phyloP scores from a whole-genome alignment of 2,329 filamentous ascomycete genomes.

The Pseudogymnoascus sp. region DNA sequence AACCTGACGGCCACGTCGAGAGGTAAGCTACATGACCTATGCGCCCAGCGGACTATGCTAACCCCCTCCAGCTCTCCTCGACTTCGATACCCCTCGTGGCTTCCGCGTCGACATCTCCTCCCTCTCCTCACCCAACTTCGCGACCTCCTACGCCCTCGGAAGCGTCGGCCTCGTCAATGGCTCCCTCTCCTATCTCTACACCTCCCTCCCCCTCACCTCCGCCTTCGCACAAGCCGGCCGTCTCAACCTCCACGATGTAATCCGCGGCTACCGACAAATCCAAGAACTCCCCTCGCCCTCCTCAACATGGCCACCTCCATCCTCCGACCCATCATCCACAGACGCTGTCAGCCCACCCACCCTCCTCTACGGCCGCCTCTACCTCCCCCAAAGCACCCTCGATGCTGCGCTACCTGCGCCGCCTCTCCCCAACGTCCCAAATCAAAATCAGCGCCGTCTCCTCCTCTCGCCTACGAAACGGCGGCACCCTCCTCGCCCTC shows the following conservation, averaged over 20 bases:
- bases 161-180: slow-evolving; percentile 89
- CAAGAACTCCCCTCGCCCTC: slow-evolving; percentile 54
- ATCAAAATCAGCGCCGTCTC: slow-evolving; percentile 76
- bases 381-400: slow-evolving; percentile 76
- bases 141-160: slow-evolving; percentile 86
- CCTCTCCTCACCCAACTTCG: slow-evolving; percentile 86
- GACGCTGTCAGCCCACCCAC: slow-evolving; percentile 45
- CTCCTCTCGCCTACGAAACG: slow-evolving; percentile 62
- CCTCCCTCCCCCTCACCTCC: slow-evolving; percentile 68
- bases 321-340: not conserved
- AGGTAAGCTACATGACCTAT: slow-evolving; percentile 43
- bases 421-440: slow-evolving; percentile 71
- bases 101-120: slow-evolving; percentile 83
- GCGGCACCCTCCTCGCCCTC: slow-evolving; percentile 67
- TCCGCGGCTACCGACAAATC: slow-evolving; percentile 77
- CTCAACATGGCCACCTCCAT: slow-evolving; percentile 34
- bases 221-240: slow-evolving; percentile 58
- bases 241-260: slow-evolving; percentile 69
- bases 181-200: slow-evolving; percentile 95
- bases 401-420: slow-evolving; percentile 78
- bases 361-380: slow-evolving; percentile 70
- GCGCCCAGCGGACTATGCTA: slow-evolving; percentile 18
- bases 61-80: slow-evolving; percentile 61
- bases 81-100: slow-evolving; percentile 80
- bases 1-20: slow-evolving; percentile 76